Evolutionary conservation across 139 green algal species (phyloP), one percentile per base, ranked within the genome.

Genomic region (Chlorella sp.): DNA sequence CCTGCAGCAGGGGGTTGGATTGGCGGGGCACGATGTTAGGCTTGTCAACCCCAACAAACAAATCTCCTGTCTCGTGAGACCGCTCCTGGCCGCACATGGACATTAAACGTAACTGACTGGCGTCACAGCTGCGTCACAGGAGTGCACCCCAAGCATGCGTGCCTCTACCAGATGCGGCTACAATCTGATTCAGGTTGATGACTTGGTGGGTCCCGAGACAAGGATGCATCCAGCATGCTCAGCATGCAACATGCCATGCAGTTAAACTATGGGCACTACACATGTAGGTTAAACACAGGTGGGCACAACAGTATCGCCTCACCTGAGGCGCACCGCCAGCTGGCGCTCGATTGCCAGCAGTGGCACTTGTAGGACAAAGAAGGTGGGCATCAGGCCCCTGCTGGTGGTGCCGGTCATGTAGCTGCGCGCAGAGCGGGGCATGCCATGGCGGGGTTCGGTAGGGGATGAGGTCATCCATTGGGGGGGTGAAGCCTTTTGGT

Each of bases 281-380:
- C n/a, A n/a, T n/a, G n/a, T n/a, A n/a, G n/a, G n/a, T n/a, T n/a
- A n/a, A n/a, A n/a, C n/a, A n/a, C 60, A 68, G 18, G 18, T 11
- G 9, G 2, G 5, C 79, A n/a, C n/a, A 42, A 1, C n/a, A 5
- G 0, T 34, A 36, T n/a, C n/a, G 16, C 12, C 39, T 15, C 76
- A 90, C 86, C 76, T 79, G 12, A 90, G 86, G 34, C 12, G 34
- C 0, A n/a, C 77, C 0, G 30, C 53, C 77, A 90, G 60, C 60
- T 3, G 14, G 19, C 77, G 76, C 86, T 90, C 86, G 11, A 2
- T 36, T 1, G 61, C 36, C 57, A 90, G 24, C 57, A 85, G 40
- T n/a, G 86, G 77, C 11, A 90, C 77, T n/a, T 90, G 86, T 0
- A 60, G 76, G 12, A 68, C 2, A 37, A 90, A 90, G 39, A 90